Evolutionary conservation across 306 rosid species (phyloP).

Genomic region (Prunus salicina): DNA sequence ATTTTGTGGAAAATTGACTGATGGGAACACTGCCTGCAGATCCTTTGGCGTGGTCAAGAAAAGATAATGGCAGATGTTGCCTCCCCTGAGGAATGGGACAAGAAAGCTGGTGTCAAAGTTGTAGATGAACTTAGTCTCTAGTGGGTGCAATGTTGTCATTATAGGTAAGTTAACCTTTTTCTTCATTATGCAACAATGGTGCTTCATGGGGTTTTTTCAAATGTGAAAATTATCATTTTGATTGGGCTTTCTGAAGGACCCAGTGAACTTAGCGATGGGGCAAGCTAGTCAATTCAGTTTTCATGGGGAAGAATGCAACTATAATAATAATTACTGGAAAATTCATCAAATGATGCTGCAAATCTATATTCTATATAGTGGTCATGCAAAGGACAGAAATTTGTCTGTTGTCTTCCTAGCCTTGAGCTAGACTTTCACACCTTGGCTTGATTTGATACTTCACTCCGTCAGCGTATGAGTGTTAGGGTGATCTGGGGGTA

Average conservation of each 20-base stretch:
- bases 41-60: slow-evolving; percentile 90
- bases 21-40: slow-evolving; percentile 38
- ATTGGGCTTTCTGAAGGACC: too few species aligned
- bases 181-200: background rate
- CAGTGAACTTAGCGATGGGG: background rate
- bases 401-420: too few species aligned
- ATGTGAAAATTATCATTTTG: too few species aligned
- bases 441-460: too few species aligned
- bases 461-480: background rate
- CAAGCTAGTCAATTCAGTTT: too few species aligned
- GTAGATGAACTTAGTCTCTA: slow-evolving; percentile 44
- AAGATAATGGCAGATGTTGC: slow-evolving; percentile 52
- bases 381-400: too few species aligned
- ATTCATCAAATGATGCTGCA: too few species aligned
- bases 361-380: too few species aligned
- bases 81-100: slow-evolving; percentile 75
- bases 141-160: slow-evolving; percentile 26
- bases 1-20: slow-evolving; percentile 21
- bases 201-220: background rate
- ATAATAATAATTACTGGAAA: too few species aligned
- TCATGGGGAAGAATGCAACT: too few species aligned
- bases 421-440: too few species aligned
- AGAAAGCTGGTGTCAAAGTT: slow-evolving; percentile 66
- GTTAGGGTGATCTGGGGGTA: background rate
- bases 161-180: slow-evolving; percentile 42